A percentile compares a stretch with the other conserved stretches of the same genome.
These are phyloP conservation scores for Fusarium albosuccineum DNA, from an alignment of 2,329 filamentous ascomycete genomes.

Conservation along the genomic window DNA sequence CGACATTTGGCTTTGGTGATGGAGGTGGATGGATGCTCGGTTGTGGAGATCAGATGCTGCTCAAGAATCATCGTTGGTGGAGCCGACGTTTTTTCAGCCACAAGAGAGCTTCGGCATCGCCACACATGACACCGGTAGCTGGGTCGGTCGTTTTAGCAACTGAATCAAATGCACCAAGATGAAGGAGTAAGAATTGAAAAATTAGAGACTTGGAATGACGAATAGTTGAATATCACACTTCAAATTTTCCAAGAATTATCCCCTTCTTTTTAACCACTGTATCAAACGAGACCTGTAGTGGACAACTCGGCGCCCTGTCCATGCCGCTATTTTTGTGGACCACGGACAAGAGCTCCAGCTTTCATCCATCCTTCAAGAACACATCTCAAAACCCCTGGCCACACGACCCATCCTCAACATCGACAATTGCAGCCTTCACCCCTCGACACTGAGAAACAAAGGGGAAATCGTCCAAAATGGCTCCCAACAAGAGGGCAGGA, in stretches of 20 bases:
- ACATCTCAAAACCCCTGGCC: conserved; percentile 31
- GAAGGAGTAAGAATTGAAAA: conserved; percentile 9
- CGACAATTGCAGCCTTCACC: conserved; percentile 8
- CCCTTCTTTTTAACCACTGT: not conserved
- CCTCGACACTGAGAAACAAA: not conserved
- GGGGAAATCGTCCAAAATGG: conserved; percentile 41
- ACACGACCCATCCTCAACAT: conserved; percentile 16
- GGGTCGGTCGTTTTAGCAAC: not conserved
- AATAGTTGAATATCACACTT: not conserved
- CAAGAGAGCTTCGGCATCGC: conserved; percentile 42
- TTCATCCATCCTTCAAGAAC: conserved; percentile 33
- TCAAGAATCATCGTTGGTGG: conserved; percentile 22
- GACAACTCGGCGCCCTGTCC: conserved; percentile 4
- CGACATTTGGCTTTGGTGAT: conserved; percentile 38
- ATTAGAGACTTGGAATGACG: not conserved
- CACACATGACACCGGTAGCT: conserved; percentile 16
- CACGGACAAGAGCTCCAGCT: conserved; percentile 11
- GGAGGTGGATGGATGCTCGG: conserved; percentile 9
- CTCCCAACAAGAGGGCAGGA: conserved; percentile 51
- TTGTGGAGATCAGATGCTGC: conserved; percentile 9
- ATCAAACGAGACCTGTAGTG: not conserved
- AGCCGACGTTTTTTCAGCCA: conserved; percentile 39
- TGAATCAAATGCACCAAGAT: not conserved
- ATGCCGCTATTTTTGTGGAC: conserved; percentile 34
- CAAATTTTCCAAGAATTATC: not conserved